These are phyloP conservation scores for Exutisphaerella laricina DNA, from an alignment of 2,329 filamentous ascomycete species.

Conservation along the genomic window DNA sequence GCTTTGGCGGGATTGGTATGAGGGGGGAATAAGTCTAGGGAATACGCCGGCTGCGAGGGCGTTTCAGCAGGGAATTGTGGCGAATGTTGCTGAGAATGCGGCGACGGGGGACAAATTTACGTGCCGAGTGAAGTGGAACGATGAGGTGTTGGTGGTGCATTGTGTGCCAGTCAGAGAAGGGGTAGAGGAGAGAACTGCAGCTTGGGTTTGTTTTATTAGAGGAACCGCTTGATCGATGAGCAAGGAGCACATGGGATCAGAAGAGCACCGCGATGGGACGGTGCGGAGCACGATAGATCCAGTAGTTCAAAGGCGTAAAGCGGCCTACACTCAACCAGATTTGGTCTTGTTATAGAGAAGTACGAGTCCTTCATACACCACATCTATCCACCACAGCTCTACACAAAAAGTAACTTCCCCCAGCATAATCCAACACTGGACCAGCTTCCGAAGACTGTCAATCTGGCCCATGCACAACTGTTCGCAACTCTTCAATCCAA, in stretches of 20 bases:
- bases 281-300: too few relatives aligned
- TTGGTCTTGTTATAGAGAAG: too few relatives aligned
- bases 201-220: slow-evolving; percentile 12
- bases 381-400: too few relatives aligned
- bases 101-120: slow-evolving; percentile 5
- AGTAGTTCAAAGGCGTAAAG: too few relatives aligned
- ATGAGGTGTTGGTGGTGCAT: slow-evolving; percentile 5
- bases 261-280: background rate
- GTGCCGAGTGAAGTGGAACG: slow-evolving; percentile 7
- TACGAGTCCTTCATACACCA: too few relatives aligned
- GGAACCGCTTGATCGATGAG: slow-evolving; percentile 3
- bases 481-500: too few relatives aligned
- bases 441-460: too few relatives aligned
- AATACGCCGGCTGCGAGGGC: slow-evolving; percentile 8
- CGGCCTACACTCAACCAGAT: too few relatives aligned
- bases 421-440: too few relatives aligned
- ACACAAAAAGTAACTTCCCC: too few relatives aligned
- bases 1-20: slow-evolving; percentile 23
- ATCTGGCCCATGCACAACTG: too few relatives aligned
- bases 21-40: slow-evolving; percentile 6
- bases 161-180: slow-evolving; percentile 8
- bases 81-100: slow-evolving; percentile 14
- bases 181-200: slow-evolving; percentile 1
- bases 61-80: slow-evolving; percentile 18
- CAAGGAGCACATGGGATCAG: background rate